These are phyloP conservation scores for Pleurostoma richardsiae DNA, from an alignment of 2,329 filamentous ascomycete genomes.

Conservation along the genomic window DNA sequence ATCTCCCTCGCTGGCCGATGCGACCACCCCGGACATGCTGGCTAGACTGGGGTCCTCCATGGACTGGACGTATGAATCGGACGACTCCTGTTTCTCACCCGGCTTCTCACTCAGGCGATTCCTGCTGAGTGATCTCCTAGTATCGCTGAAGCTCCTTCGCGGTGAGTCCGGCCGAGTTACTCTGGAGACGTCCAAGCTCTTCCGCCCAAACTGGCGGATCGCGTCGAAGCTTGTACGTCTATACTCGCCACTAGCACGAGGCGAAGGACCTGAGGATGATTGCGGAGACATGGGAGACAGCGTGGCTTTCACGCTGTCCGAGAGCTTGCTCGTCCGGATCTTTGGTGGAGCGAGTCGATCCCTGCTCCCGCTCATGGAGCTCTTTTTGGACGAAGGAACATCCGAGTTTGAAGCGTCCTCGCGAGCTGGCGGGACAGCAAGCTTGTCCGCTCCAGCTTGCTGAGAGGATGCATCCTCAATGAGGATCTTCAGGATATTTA, in stretches of 20 bases:
- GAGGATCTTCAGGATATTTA: slow-evolving; percentile 69
- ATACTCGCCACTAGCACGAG: slow-evolving; percentile 49
- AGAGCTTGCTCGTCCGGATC: slow-evolving; percentile 35
- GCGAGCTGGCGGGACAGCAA: slow-evolving; percentile 2
- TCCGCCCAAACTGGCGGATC: slow-evolving; percentile 37
- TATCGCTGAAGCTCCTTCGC: slow-evolving; percentile 60
- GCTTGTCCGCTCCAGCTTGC: slow-evolving; percentile 23
- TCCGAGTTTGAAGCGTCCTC: slow-evolving; percentile 4
- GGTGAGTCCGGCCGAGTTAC: slow-evolving; percentile 34
- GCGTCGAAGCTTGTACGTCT: slow-evolving; percentile 50
- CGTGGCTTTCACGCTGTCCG: slow-evolving; percentile 57
- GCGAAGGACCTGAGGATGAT: slow-evolving; percentile 38
- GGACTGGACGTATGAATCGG: slow-evolving; percentile 72
- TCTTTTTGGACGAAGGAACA: slow-evolving; percentile 9
- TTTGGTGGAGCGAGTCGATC: slow-evolving; percentile 15
- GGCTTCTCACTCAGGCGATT: slow-evolving; percentile 41
- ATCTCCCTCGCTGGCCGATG: slow-evolving; percentile 65
- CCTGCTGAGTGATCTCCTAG: slow-evolving; percentile 45
- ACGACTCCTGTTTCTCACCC: slow-evolving; percentile 55
- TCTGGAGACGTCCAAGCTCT: slow-evolving; percentile 48
- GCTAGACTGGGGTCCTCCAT: slow-evolving; percentile 59
- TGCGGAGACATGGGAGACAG: slow-evolving; percentile 46
- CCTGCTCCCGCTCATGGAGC: slow-evolving; percentile 9
- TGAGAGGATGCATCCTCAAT: slow-evolving; percentile 58
- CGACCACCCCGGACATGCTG: slow-evolving; percentile 61